Evolutionary conservation across 148 eudicot species (phyloP), one percentile per base, ranked within the genome.

Genomic region (Polygonum aviculare): DNA sequence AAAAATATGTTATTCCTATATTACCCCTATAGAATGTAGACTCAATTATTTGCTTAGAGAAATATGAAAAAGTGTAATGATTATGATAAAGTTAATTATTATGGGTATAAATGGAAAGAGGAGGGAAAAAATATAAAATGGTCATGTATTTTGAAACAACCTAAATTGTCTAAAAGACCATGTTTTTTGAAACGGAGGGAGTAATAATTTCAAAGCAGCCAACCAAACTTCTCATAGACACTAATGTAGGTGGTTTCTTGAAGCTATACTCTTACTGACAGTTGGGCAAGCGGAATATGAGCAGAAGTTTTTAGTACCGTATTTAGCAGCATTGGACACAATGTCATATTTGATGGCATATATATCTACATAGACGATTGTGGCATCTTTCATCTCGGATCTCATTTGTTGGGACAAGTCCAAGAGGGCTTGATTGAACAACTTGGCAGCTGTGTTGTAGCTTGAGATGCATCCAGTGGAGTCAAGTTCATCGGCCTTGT

Each of bases 261-360:
- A 16, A 51, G 4, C 7, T 51, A 16, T 51, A 4, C 55, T 14
- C 15, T 16, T 14, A 51, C 16, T 51, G 55, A 14, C 19, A 51
- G 5, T 51, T 22, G 7, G 5, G 19, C 12, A 11, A 19, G 63
- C 48, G 62, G 50, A 35, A 18, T 48, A 39, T 22, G 10, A 36
- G n/a, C 2, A 59, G 8, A 5, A 14, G 36, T 41, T 38, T 51
- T 51, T 36, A 57, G 87, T 82, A 94, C 98, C 98, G 16, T 95
- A 87, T 82, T 76, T 82, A 52, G 75, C 60, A 8, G 87, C 86
- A 76, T 95, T 90, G 82, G 90, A 87, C 74, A 94, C 89, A 73
- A 95, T 74, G 81, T 92, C 96, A 41, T 87, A 83, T 83, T 95
- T 95, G 87, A 95, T 90, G 80, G 98, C 59, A 82, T 88, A 90